Percentiles rank a stretch among this genome's conserved stretches.
Evolutionary conservation across 345 rosid genomes (phyloP).

Genomic region (Iberis pinnata): DNA sequence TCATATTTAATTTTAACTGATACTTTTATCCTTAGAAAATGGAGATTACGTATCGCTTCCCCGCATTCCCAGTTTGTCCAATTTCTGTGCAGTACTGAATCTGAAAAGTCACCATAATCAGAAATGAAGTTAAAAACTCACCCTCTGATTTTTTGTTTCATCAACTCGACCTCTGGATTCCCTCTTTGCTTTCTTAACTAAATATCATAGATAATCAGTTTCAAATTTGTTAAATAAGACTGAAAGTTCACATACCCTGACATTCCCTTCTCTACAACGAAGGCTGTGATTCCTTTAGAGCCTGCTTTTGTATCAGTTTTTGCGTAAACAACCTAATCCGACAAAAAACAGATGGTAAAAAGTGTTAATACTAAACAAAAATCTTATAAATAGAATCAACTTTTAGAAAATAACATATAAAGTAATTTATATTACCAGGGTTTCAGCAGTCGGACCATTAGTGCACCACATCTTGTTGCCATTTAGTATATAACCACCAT

Average conservation of each 20-base stretch:
- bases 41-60: constrained; percentile 86
- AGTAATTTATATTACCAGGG: constrained; percentile 48
- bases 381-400: not conserved
- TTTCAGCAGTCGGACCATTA: constrained; percentile 91
- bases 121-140: not conserved
- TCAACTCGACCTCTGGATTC: not conserved
- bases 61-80: constrained; percentile 96
- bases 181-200: not conserved
- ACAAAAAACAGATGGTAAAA: not conserved
- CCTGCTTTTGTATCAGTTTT: constrained; percentile 69
- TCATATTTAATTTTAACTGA: constrained; percentile 10
- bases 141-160: not conserved
- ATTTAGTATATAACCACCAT: constrained; percentile 72
- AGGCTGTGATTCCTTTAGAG: constrained; percentile 92
- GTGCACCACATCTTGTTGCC: constrained; percentile 99
- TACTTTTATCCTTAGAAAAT: constrained; percentile 18
- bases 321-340: constrained; percentile 69
- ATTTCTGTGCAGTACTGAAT: constrained; percentile 88
- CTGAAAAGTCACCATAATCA: constrained; percentile 42
- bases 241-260: constrained; percentile 48
- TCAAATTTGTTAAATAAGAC: constrained; percentile 5
- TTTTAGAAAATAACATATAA: not conserved
- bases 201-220: not conserved
- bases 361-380: not conserved
- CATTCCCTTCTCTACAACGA: constrained; percentile 88